Base-by-base conservation (phyloP, 768 basidiomycete species). In the Amanita phalloides region DNA sequence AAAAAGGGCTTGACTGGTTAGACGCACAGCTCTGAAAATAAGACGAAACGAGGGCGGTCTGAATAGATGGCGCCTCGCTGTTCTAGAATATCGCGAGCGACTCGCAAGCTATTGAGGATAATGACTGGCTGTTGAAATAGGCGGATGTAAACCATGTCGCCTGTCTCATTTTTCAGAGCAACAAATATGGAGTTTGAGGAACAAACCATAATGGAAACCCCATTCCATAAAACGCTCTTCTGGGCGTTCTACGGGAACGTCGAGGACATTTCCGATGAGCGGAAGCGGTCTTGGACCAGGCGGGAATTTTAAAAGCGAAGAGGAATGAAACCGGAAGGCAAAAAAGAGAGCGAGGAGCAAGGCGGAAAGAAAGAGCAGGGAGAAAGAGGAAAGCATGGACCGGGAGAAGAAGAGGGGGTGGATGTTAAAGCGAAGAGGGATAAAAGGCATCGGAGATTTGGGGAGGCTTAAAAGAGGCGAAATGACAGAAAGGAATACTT, bases 51-150 rank as follows among this genome's bases (percentile, higher is more conserved):
- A 46, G 73, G 75, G 30, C 74, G 69, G 61, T 77, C 70, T 11
- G 78, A 79, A 57, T 78, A 80, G 43, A 76, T 75, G n/a, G 70
- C 58, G 48, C 78, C 72, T 46, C 76, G 69, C 58, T 71, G 78
- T 38, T 79, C 78, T 25, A 82, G 64, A 20, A 82, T 62, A 48
- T 74, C 76, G 8, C 67, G 66, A 32, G 70, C 68, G 5, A 68
- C 71, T 53, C 71, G 66, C 55, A 65, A 54, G 53, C 70, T 72
- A 61, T 74, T 79, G 28, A 83, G 62, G 49, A 82, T 63, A 44
- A 81, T 56, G 59, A 77, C 70, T 6, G 72, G 68, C 49, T 72
- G 71, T 21, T 73, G 70, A 23, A 81, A 61, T 23, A 77, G 53
- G 36, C 61, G 61, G 46, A 71, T 49, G 51, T 72, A 66, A 33